A percentile compares a stretch with the other conserved stretches of the same genome.
Conservation (phyloP, 2,329 filamentous ascomycete genomes). For the Fusarium nodosum region DNA sequence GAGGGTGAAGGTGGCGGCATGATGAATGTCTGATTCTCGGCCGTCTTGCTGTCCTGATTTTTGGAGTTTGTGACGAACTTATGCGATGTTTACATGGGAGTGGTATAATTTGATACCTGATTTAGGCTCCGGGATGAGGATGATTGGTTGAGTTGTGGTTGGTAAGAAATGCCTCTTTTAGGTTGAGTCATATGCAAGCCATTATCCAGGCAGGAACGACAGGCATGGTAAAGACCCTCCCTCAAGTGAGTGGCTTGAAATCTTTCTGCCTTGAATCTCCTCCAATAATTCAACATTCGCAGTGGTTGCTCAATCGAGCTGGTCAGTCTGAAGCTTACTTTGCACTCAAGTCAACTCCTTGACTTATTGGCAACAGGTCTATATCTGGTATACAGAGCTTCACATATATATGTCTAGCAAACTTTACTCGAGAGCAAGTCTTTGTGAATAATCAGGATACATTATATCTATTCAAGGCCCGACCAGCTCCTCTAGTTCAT, state of each 20-base stretch:
- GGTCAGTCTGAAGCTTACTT: neutral
- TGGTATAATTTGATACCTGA: slow-evolving; percentile 30
- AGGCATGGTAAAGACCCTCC: neutral
- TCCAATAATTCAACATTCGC: neutral
- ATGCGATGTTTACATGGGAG: neutral
- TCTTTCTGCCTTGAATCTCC: neutral
- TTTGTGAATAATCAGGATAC: neutral
- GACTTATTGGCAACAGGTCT: neutral
- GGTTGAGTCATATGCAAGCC: slow-evolving; percentile 3
- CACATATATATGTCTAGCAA: neutral
- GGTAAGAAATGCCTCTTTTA: slow-evolving; percentile 18
- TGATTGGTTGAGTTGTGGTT: slow-evolving; percentile 24
- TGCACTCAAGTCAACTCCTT: neutral
- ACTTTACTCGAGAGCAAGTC: too few species aligned
- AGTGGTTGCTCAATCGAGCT: neutral
- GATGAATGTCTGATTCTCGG: neutral
- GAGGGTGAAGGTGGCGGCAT: slow-evolving; percentile 22
- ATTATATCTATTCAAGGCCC: neutral
- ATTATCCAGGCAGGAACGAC: neutral
- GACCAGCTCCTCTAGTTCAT: slow-evolving; percentile 7
- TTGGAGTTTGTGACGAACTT: neutral
- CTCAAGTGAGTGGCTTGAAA: neutral
- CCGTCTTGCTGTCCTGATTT: neutral
- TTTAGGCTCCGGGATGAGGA: slow-evolving; percentile 35
- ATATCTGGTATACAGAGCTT: neutral